These are phyloP conservation scores for Tylopilus sp. DNA, from an alignment of 1,284 basidiomycete species.

Conservation along the genomic window DNA sequence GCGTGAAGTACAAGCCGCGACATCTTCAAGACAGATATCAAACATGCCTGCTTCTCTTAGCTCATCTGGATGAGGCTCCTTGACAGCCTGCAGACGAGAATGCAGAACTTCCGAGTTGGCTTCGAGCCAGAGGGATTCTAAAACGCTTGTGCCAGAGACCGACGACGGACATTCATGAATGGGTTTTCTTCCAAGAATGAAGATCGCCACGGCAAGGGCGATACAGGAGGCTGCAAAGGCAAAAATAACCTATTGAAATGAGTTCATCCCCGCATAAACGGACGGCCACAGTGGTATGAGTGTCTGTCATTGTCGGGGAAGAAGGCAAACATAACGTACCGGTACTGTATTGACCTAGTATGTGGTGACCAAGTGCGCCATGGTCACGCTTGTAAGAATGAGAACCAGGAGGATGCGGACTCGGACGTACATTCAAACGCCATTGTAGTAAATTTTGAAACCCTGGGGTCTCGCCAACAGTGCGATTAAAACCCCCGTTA, in stretches of 20 bases:
- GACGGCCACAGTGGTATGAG: no score
- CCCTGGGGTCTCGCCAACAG: background rate
- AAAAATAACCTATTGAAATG: background rate
- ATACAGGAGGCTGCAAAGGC: background rate
- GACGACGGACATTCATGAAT: background rate
- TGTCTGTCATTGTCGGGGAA: background rate
- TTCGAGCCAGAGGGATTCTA: background rate
- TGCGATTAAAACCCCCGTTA: background rate
- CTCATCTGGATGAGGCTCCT: background rate
- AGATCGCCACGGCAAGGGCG: background rate
- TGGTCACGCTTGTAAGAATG: no score
- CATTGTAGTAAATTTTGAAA: background rate
- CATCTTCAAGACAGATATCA: constrained; percentile 1
- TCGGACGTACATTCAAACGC: background rate
- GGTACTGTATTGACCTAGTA: background rate
- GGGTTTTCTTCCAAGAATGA: background rate
- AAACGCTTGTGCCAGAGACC: background rate
- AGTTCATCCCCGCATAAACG: no score
- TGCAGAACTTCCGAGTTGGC: background rate
- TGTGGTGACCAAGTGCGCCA: no score
- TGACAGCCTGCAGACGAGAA: background rate
- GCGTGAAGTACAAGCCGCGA: background rate
- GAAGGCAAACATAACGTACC: background rate
- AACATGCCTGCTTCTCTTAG: constrained; percentile 3
- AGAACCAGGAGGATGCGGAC: no score